Percentiles rank a stretch among this genome's conserved stretches.
phyloP scores from a whole-genome alignment of 345 rosid species.

The Combretum micranthum region DNA sequence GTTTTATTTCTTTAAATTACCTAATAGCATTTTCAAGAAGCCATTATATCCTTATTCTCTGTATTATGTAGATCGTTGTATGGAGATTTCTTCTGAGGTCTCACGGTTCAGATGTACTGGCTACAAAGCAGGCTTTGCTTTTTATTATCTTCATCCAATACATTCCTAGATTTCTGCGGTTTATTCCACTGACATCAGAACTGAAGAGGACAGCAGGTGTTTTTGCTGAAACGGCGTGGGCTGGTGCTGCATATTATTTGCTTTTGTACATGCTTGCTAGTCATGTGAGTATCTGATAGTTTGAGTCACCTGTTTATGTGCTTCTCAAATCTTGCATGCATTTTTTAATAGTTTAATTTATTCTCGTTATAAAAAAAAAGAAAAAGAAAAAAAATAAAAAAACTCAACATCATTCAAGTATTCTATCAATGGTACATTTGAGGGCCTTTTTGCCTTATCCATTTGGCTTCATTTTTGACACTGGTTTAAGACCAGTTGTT shows the following conservation, averaged over 20 bases:
- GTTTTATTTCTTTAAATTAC: not conserved
- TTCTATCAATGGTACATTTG: too few species aligned
- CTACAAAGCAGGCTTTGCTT: constrained; percentile 70
- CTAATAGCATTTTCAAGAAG: not conserved
- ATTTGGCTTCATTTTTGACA: too few species aligned
- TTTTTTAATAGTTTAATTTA: too few species aligned
- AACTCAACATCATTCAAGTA: too few species aligned
- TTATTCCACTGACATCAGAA: constrained; percentile 72
- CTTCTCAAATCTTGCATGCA: too few species aligned
- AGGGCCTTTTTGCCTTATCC: too few species aligned
- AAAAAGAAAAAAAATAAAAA: too few species aligned
- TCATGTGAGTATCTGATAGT: constrained; percentile 56
- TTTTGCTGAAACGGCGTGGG: constrained; percentile 96
- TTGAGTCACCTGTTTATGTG: not conserved
- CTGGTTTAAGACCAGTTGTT: too few species aligned
- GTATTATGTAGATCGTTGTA: constrained; percentile 57
- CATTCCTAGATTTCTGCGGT: constrained; percentile 62
- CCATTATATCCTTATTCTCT: constrained; percentile 4
- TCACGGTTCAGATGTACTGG: constrained; percentile 62
- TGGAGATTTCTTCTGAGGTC: constrained; percentile 77
- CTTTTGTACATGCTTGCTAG: constrained; percentile 95
- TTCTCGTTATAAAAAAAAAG: too few species aligned
- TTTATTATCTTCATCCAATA: constrained; percentile 65
- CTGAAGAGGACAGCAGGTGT: constrained; percentile 93
- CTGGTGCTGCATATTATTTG: constrained; percentile 95